Base-by-base conservation (phyloP, 2,329 filamentous ascomycete species). In the Triangularia setosa region DNA sequence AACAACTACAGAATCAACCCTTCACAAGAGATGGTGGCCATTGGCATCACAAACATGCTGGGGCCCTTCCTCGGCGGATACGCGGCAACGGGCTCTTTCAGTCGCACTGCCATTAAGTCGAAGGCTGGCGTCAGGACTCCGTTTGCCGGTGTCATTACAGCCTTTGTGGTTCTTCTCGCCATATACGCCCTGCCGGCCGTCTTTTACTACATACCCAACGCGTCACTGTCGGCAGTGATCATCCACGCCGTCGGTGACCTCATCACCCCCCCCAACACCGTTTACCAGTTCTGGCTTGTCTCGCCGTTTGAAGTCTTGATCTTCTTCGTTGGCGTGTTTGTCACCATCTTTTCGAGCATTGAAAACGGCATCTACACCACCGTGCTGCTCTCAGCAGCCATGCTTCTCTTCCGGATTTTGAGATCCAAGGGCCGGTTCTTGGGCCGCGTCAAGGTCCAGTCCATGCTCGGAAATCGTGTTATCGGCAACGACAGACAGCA, bases 1-100 rank as follows among this genome's bases (percentile, higher is more conserved):
- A 98, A 97, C 81, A 96, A 97, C 79, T 99, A 99, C 78, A 89
- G 87, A 16, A 97, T 99, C 74, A 89, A 97, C 71, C 93, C 95
- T 0, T 97, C 94, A 0, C 94, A 99, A 75, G 94, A 99, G 75
- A 85, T 99, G 78, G 91, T 99, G 56, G 94, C 92, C 23, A 97
- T 98, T 69, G 94, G 94, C 67, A 86, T 97, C 25, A 90, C 89
- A 35, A 98, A 98, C 74, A 81, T 98, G 40, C 82, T 98, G 7
- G 93, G 92, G 0, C 93, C 95, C 2, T 97, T 98, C 79, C 83
- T 98, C 2, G 95, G 94, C 59, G 95, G 84, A 1, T 99, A 96
- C 73, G 92, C 94, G 14, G 91, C 92, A 0, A 99, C 94, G 2
- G 95, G 95, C 1, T 98, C 95, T 2, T 98, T 98, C 82, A 96